phyloP scores from a whole-genome alignment of 495 filamentous ascomycete genomes.

The Tetracladium setigerum region DNA sequence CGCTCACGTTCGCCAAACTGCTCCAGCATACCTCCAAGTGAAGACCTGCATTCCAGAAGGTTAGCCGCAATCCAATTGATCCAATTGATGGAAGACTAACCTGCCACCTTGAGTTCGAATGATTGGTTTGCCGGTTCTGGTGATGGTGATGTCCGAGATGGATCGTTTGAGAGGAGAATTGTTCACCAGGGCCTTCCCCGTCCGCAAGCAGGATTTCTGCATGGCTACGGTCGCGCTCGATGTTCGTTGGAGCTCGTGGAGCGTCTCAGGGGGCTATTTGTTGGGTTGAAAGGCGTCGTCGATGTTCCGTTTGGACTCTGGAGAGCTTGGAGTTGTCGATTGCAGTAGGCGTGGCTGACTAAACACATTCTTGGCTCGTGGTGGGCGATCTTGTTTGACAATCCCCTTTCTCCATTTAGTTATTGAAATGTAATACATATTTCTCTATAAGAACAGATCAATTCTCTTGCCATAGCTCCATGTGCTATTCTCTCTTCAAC shows the following conservation, averaged over 20 bases:
- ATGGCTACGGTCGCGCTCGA: constrained; percentile 13
- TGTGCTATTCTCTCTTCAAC: no score
- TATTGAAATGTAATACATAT: no score
- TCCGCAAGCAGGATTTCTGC: constrained; percentile 24
- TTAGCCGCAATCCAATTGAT: constrained; percentile 20
- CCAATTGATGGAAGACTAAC: constrained; percentile 39
- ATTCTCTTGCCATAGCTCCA: no score
- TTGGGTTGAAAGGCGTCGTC: no score
- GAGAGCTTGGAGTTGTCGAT: no score
- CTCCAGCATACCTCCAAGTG: constrained; percentile 59
- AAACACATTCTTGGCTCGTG: no score
- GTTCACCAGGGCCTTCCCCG: constrained; percentile 2
- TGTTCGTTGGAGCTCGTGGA: constrained; percentile 10
- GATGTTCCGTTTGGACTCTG: no score
- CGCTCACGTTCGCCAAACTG: neutral
- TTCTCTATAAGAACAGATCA: no score
- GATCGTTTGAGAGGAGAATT: constrained; percentile 33
- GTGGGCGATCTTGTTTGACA: no score
- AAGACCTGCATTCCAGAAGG: constrained; percentile 47
- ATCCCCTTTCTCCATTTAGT: no score
- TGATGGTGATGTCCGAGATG: constrained; percentile 75
- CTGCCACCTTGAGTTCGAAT: constrained; percentile 75
- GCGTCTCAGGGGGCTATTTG: no score
- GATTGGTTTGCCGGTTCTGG: constrained; percentile 81
- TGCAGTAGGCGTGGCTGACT: no score